These are phyloP conservation scores for Pseudoscleropodium purum DNA, from an alignment of 225 moss, liverwort and hornwort genomes.

Conservation along the genomic window DNA sequence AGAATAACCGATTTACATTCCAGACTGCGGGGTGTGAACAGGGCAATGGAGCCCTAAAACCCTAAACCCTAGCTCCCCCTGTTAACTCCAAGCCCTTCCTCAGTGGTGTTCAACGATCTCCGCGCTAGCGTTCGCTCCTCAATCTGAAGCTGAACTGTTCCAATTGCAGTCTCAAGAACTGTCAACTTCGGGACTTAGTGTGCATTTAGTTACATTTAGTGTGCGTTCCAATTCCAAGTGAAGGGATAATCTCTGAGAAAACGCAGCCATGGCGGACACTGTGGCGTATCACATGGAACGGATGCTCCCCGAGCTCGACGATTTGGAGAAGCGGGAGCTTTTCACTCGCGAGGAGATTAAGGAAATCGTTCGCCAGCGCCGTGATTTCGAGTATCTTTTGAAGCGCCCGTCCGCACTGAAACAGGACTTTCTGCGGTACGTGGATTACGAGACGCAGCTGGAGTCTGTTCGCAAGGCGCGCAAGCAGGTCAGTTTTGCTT, in stretches of 20 bases:
- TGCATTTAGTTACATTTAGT: neutral
- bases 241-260: neutral
- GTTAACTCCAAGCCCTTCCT: no score
- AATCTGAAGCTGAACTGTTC: neutral
- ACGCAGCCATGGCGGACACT: constrained; percentile 84
- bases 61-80: neutral
- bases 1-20: neutral
- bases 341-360: constrained; percentile 70
- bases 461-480: constrained; percentile 65
- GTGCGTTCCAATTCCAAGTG: neutral
- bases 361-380: constrained; percentile 74
- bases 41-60: neutral
- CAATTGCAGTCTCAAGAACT: neutral
- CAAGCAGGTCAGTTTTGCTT: constrained; percentile 31
- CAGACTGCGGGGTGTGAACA: neutral
- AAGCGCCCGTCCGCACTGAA: constrained; percentile 77
- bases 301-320: constrained; percentile 92
- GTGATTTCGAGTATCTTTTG: constrained; percentile 87
- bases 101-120: neutral
- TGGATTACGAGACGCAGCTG: constrained; percentile 81
- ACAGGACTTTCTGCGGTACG: constrained; percentile 67
- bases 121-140: neutral
- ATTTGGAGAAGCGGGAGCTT: constrained; percentile 77
- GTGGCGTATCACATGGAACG: constrained; percentile 86
- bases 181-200: neutral